A percentile compares a stretch with the other conserved stretches of the same genome.
These are phyloP conservation scores for Annona cherimola DNA, from an alignment of 164 flowering plant genomes.

Conservation along the genomic window DNA sequence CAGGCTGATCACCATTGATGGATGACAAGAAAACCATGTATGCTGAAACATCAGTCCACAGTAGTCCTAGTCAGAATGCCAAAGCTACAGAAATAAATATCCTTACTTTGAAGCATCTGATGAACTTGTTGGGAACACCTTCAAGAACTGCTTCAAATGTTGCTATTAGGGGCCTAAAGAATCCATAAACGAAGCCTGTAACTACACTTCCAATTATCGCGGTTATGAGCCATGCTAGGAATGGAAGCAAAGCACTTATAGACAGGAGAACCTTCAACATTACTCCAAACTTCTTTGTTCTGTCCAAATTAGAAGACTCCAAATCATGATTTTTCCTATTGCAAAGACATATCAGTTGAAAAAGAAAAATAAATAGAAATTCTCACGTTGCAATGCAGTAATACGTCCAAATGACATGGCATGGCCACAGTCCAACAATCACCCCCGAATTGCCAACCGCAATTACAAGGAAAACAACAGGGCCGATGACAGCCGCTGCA, in stretches of 20 bases:
- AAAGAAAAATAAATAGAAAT: not conserved
- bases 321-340: not conserved
- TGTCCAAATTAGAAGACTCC: not conserved
- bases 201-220: slow-evolving; percentile 17
- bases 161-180: slow-evolving; percentile 21
- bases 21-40: not conserved
- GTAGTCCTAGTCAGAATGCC: not conserved
- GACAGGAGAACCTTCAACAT: slow-evolving; percentile 15
- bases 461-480: slow-evolving; percentile 19
- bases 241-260: slow-evolving; percentile 11
- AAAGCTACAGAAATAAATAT: not conserved
- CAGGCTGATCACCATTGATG: not conserved
- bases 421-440: slow-evolving; percentile 24
- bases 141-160: slow-evolving; percentile 22
- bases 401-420: slow-evolving; percentile 23
- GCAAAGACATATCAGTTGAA: not conserved
- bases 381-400: slow-evolving; percentile 26
- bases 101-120: slow-evolving; percentile 19
- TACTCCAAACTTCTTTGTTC: slow-evolving; percentile 21
- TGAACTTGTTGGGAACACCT: slow-evolving; percentile 18
- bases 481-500: slow-evolving; percentile 23
- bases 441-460: slow-evolving; percentile 17
- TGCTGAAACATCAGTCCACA: not conserved
- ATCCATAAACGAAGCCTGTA: slow-evolving; percentile 19
- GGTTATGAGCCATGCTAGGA: slow-evolving; percentile 12